A percentile compares a stretch with the other conserved stretches of the same genome.
Evolutionary conservation across 257 asterid genomes (phyloP).

Genomic region (Capsicum baccatum): DNA sequence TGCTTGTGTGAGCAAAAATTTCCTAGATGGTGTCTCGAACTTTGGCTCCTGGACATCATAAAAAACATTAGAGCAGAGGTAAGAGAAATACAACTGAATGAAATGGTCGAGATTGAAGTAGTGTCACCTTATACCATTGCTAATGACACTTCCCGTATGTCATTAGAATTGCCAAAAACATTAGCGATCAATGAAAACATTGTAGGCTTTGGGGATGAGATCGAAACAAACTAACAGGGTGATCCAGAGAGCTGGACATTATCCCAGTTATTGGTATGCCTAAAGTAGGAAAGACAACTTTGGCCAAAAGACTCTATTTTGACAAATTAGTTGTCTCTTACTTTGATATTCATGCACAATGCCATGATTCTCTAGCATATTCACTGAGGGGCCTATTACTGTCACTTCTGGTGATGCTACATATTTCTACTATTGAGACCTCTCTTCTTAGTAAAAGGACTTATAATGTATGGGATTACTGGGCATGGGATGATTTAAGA

Average conservation of each 20-base stretch:
- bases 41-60: conserved; percentile 24
- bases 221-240: not conserved
- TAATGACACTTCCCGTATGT: not conserved
- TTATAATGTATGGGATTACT: conserved; percentile 2
- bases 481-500: not conserved
- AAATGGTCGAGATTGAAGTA: not conserved
- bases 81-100: not conserved
- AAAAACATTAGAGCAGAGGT: not conserved
- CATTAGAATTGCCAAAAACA: too few species aligned
- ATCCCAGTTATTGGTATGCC: not conserved
- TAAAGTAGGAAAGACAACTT: not conserved
- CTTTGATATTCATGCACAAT: not conserved
- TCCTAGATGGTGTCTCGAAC: conserved; percentile 28
- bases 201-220: not conserved
- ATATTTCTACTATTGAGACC: too few species aligned
- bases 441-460: not conserved
- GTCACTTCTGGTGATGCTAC: not conserved
- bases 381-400: not conserved
- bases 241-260: not conserved
- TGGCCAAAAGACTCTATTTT: too few species aligned
- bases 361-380: conserved; percentile 37
- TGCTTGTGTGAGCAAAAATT: conserved; percentile 24
- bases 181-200: not conserved
- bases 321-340: not conserved
- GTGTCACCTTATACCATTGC: not conserved